Base-by-base conservation (phyloP, 495 filamentous ascomycete species). In the Lophium mytilinum region DNA sequence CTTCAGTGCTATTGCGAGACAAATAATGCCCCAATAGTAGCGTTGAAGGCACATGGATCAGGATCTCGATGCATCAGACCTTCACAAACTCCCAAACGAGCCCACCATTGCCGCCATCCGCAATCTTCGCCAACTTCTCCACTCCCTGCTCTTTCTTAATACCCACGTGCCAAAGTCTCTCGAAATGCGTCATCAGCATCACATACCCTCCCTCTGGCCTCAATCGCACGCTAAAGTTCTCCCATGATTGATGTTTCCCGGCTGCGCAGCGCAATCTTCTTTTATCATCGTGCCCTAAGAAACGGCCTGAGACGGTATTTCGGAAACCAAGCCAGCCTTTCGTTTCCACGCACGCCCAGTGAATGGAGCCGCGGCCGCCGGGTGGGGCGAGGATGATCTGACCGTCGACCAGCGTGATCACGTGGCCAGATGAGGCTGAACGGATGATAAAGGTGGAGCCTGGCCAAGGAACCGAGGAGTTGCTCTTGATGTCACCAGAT, bases 321-420 rank as follows among this genome's bases (percentile, higher is more conserved):
- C 56, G 64, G 57, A 73, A 73, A 19, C 71, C 71, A 12, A 73
- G 58, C 67, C 69, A 72, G 21, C 71, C 71, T 45, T 71, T 62
- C 14, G 57, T 66, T 51, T 71, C 70, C 37, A 69, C 56, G 55
- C 71, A 73, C 17, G 14, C 34, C 71, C 71, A 73, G 56, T 73
- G 63, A 17, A 66, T 66, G 7, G 68, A 68, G 21, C 69, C 71
- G 37, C 53, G 63, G 37, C 63, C 55, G 34, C 65, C 68, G 21
- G 63, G 53, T 3, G 42, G 50, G 15, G 63, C 57, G 7, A 72
- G 58, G 14, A 61, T 15, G n/a, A 71, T 51, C 34, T 66, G 39
- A 4, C 70, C 71, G 5, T 66, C 56, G 42, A 61, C 39, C 3
- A 73, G 57, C 9, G 70, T 73, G 42, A 73, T 50, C n/a, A 71